Evolutionary conservation across 2,329 filamentous ascomycete genomes (phyloP).

Genomic region (Cryphonectria naterciae): DNA sequence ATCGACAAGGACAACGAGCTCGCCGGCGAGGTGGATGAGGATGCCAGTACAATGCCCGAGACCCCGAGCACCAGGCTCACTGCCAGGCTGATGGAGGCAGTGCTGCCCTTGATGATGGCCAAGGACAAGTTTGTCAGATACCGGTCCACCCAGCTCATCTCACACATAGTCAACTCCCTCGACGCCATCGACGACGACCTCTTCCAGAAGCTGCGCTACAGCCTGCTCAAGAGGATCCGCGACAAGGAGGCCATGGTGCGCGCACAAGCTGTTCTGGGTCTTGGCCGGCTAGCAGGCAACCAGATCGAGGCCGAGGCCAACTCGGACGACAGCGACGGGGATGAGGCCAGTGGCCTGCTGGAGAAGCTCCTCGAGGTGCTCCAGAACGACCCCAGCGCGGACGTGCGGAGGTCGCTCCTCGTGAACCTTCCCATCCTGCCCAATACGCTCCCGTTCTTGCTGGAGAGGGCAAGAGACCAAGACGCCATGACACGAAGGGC

Average conservation of each 20-base stretch:
- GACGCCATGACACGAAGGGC: conserved; percentile 83
- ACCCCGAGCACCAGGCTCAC: conserved; percentile 84
- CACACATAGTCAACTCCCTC: conserved; percentile 89
- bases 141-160: conserved; percentile 84
- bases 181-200: conserved; percentile 91
- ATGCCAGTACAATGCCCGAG: conserved; percentile 73
- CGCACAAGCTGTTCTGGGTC: conserved; percentile 86
- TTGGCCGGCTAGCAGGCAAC: conserved; percentile 83
- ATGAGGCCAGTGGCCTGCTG: conserved; percentile 70
- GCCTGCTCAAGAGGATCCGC: conserved; percentile 80
- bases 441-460: conserved; percentile 79
- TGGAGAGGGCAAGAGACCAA: conserved; percentile 88
- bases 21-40: conserved; percentile 66
- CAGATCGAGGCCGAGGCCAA: conserved; percentile 72
- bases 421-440: conserved; percentile 88
- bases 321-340: conserved; percentile 72
- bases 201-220: conserved; percentile 79
- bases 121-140: conserved; percentile 96
- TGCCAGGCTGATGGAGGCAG: conserved; percentile 70
- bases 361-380: conserved; percentile 85
- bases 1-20: conserved; percentile 73
- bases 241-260: conserved; percentile 95
- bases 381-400: conserved; percentile 91
- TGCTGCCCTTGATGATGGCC: conserved; percentile 76
- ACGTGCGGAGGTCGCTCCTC: conserved; percentile 85